Conservation (phyloP, 306 rosid species). For the Quercus agrifolia region DNA sequence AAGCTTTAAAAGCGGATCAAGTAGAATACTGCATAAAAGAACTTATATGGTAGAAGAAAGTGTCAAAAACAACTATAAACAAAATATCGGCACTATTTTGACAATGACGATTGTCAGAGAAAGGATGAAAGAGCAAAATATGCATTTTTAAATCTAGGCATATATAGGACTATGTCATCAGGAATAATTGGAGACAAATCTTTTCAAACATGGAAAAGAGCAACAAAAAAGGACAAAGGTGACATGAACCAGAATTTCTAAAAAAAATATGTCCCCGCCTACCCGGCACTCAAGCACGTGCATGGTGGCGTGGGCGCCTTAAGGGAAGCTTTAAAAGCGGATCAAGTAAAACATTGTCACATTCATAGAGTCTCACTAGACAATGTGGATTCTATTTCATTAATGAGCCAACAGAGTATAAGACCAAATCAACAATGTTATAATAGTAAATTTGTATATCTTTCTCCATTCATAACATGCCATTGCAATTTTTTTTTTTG, state of each 20-base stretch:
- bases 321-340: too few species aligned
- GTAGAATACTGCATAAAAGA: neutral
- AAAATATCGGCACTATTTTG: slow-evolving; percentile 19
- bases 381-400: slow-evolving; percentile 12
- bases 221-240: slow-evolving; percentile 11
- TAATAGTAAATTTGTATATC: neutral
- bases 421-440: neutral
- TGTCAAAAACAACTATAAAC: neutral
- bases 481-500: too few species aligned
- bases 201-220: slow-evolving; percentile 7
- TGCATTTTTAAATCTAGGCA: neutral
- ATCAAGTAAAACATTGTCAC: neutral
- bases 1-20: too few species aligned
- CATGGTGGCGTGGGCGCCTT: too few species aligned
- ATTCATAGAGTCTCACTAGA: slow-evolving; percentile 2
- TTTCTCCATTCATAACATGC: neutral
- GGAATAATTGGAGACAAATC: slow-evolving; percentile 1
- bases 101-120: neutral
- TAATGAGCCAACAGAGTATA: neutral
- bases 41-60: neutral
- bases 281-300: too few species aligned
- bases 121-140: neutral
- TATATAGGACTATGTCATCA: neutral
- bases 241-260: neutral
- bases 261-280: neutral